phyloP scores from a whole-genome alignment of 1,139 yeast genomes.

The Geotrichum bryndzae region DNA sequence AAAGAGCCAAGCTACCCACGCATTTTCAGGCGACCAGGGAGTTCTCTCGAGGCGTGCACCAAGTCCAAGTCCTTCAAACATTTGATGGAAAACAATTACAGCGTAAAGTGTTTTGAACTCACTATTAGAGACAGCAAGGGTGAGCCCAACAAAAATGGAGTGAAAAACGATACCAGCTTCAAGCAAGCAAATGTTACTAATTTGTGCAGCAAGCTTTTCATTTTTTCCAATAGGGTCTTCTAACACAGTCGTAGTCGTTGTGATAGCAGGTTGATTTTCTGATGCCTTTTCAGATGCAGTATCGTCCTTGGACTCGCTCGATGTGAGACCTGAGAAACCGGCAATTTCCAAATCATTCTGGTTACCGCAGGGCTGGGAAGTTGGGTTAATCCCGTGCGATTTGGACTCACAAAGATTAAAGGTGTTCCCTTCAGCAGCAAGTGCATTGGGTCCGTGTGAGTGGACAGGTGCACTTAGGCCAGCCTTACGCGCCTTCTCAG shows the following conservation, averaged over 20 bases:
- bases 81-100: slow-evolving; percentile 82
- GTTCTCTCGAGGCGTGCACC: slow-evolving; percentile 80
- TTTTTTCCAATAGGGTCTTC: background rate
- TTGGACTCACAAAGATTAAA: background rate
- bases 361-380: background rate
- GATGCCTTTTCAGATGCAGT: background rate
- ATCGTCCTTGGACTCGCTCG: background rate
- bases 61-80: slow-evolving; percentile 87
- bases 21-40: slow-evolving; percentile 52
- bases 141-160: slow-evolving; percentile 70
- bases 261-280: background rate
- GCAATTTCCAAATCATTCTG: background rate
- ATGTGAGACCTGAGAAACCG: background rate
- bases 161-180: slow-evolving; percentile 80
- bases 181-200: slow-evolving; percentile 52
- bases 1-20: slow-evolving; percentile 52
- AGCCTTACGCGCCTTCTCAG: slow-evolving; percentile 21
- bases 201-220: slow-evolving; percentile 26
- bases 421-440: slow-evolving; percentile 11
- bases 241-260: background rate
- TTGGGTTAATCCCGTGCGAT: background rate
- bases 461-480: slow-evolving; percentile 7
- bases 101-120: slow-evolving; percentile 73
- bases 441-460: slow-evolving; percentile 28
- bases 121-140: slow-evolving; percentile 65